Conservation (phyloP, 2,329 filamentous ascomycete genomes). For the Akanthomyces dipterigenus region DNA sequence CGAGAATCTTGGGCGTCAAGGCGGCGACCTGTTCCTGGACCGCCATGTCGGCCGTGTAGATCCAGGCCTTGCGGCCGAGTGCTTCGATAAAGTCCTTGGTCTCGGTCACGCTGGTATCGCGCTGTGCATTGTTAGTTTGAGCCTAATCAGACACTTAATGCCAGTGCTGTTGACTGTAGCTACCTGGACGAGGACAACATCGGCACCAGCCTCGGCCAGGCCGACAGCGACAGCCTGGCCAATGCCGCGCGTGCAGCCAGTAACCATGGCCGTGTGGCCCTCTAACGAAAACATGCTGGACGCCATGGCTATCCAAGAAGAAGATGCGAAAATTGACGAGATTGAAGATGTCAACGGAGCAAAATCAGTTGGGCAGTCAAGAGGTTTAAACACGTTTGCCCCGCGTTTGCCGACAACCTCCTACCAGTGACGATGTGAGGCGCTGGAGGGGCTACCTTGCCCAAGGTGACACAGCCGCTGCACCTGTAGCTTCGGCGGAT, state of each 20-base stretch:
- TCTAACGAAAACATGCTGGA: constrained; percentile 45
- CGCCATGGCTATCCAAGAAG: constrained; percentile 23
- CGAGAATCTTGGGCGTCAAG: constrained; percentile 48
- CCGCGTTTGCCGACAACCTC: neutral
- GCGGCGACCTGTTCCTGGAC: constrained; percentile 50
- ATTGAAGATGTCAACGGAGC: neutral
- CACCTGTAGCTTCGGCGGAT: neutral
- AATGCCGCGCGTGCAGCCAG: constrained; percentile 52
- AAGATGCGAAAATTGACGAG: neutral
- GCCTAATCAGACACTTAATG: neutral
- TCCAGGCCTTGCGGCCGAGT: constrained; percentile 57
- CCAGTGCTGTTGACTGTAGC: constrained; percentile 23
- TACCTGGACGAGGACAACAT: constrained; percentile 52
- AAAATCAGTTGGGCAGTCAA: neutral
- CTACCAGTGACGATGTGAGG: neutral
- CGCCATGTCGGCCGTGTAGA: constrained; percentile 66
- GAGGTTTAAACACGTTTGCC: neutral
- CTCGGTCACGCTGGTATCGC: constrained; percentile 33
- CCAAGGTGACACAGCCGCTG: neutral
- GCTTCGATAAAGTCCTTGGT: constrained; percentile 58
- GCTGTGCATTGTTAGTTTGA: constrained; percentile 23
- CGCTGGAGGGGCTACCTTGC: constrained; percentile 3
- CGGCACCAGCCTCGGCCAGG: constrained; percentile 52
- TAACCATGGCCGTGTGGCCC: constrained; percentile 51
- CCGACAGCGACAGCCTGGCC: constrained; percentile 50